Base-by-base conservation (phyloP, 805 yeast species). In the Brettanomyces nanus region DNA sequence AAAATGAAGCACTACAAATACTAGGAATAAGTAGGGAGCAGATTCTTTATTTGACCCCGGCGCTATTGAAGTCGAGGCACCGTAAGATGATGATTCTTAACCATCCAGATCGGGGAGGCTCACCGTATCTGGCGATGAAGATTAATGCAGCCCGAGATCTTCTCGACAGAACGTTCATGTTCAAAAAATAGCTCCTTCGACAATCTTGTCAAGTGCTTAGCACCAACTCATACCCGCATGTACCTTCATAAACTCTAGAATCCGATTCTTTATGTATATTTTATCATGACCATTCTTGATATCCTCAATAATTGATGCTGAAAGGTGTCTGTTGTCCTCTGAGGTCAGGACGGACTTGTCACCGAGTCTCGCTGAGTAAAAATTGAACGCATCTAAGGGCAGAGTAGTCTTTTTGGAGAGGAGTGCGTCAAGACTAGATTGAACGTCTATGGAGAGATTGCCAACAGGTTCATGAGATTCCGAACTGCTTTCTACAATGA, bases 101-200 rank as follows among this genome's bases (percentile, higher is more conserved):
- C 57, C 95, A 85, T 55, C 95, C 95, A 1, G 95, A 85, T 58
- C 76, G 81, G 49, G 95, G 95, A 3, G 95, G 95, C 2, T 80
- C 89, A 33, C 77, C 85, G 15, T 82, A 71, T 46, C 51, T 85
- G 45, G 92, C 95, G 19, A 78, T 85, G 58, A 86, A 85, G 62
- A 81, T 86, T 35, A 85, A 86, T 52, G 85, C 80, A 56, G 95
- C 95, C 25, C 87, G 83, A 57, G 89, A 78, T 38, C 65, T 84
- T 32, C 68, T 85, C 49, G 92, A 85, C 48, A 75, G 77, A 59
- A 71, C 35, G 28, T 35, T 35, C 28, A 35, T 27, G 28, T 35
- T 35, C 23, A 35, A 35, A 17, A 26, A 34, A 14, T 34, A 13
- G 19, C 9, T 18, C 29, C 30, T 7, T 14, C 19, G 20, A 35